These are phyloP conservation scores for Didymella keratinophila DNA, from an alignment of 2,329 filamentous ascomycete species.

Conservation along the genomic window DNA sequence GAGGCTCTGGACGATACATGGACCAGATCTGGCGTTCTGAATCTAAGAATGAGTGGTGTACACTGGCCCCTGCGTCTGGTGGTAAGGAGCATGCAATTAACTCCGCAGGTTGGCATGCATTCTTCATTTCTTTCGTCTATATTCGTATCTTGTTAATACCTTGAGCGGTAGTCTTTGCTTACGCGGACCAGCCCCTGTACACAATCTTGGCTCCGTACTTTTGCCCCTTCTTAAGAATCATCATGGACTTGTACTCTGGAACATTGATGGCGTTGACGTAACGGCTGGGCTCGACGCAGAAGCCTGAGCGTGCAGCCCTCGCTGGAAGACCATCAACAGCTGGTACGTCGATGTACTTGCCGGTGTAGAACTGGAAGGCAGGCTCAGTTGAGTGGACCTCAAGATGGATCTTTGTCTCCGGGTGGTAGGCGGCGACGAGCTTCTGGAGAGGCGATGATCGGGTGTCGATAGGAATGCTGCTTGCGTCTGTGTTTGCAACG, in stretches of 20 bases:
- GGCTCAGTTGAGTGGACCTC: slow-evolving; percentile 93
- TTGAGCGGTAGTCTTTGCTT: slow-evolving; percentile 1
- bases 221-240: slow-evolving; percentile 82
- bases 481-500: slow-evolving; percentile 71
- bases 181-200: slow-evolving; percentile 81
- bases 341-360: slow-evolving; percentile 81
- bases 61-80: not conserved
- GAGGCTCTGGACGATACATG: not conserved
- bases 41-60: not conserved
- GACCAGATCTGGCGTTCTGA: not conserved
- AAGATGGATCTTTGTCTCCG: slow-evolving; percentile 77
- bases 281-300: slow-evolving; percentile 91
- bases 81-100: not conserved
- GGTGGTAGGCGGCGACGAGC: slow-evolving; percentile 76
- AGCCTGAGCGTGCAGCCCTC: slow-evolving; percentile 73
- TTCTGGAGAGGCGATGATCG: slow-evolving; percentile 66
- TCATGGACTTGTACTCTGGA: slow-evolving; percentile 79
- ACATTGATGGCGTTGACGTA: slow-evolving; percentile 90
- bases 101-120: not conserved
- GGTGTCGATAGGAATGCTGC: slow-evolving; percentile 60
- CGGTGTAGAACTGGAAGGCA: slow-evolving; percentile 96
- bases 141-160: not conserved
- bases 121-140: not conserved
- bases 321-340: slow-evolving; percentile 66
- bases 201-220: slow-evolving; percentile 82